Conservation (phyloP, 2,329 filamentous ascomycete species). For the Pseudocercospora macadamiae region DNA sequence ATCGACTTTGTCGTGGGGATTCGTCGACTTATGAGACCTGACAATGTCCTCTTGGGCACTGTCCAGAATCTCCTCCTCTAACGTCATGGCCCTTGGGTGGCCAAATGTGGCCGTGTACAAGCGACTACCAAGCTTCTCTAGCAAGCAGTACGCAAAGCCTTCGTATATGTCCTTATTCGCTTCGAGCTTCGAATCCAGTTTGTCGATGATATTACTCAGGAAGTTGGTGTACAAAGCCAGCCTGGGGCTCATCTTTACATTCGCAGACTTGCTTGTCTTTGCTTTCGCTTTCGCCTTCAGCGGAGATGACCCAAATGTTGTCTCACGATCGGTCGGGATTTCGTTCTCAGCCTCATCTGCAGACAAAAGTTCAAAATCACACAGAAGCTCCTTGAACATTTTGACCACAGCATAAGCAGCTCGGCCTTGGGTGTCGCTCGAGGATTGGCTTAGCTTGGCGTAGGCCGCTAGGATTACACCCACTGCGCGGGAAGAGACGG, state of each 20-base stretch:
- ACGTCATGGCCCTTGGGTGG: constrained; percentile 22
- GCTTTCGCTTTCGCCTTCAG: constrained; percentile 31
- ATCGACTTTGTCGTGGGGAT: not conserved
- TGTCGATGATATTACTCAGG: constrained; percentile 40
- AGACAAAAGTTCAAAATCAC: constrained; percentile 29
- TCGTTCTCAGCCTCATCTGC: constrained; percentile 28
- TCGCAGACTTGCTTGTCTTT: constrained; percentile 21
- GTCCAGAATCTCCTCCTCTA: constrained; percentile 32
- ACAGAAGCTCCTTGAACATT: constrained; percentile 43
- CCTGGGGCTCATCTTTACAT: constrained; percentile 26
- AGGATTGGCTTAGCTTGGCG: constrained; percentile 23
- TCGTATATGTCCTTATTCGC: constrained; percentile 48
- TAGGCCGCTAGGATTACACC: constrained; percentile 30
- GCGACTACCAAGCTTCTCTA: constrained; percentile 44
- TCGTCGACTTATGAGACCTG: not conserved
- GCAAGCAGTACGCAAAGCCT: constrained; percentile 45
- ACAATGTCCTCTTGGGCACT: constrained; percentile 31
- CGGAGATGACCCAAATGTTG: not conserved
- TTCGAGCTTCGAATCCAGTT: constrained; percentile 40
- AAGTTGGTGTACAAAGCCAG: constrained; percentile 38
- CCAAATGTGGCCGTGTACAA: constrained; percentile 47
- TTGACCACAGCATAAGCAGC: constrained; percentile 37
- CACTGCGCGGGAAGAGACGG: constrained; percentile 27
- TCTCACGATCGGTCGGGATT: constrained; percentile 13
- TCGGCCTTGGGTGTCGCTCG: constrained; percentile 22